Base-by-base conservation (phyloP, 2,329 filamentous ascomycete genomes). In the Pleomassaria siparia region DNA sequence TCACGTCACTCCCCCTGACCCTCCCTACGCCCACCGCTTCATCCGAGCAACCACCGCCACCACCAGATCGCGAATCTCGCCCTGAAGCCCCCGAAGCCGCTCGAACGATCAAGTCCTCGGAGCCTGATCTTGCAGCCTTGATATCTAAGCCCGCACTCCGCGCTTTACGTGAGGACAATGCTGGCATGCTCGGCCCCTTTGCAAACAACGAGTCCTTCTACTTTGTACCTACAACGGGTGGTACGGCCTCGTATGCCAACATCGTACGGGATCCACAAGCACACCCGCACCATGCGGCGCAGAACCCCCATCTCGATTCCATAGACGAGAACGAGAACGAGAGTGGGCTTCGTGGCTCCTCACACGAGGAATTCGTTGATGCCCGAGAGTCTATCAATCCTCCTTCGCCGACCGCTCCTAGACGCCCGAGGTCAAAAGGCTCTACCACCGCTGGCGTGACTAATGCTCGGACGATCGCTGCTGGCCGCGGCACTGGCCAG, bases 161-260 rank as follows among this genome's bases (percentile, higher is more conserved):
- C 43, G 89, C 91, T 1, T 80, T 96, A 33, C 80, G 84, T 16
- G 85, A 88, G 46, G 85, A 76, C 47, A 69, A 86, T 39, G 54
- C 55, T 18, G 80, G 85, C 22, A 79, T 80, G 13, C 66, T 72
- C 11, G 74, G 71, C 12, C 75, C 81, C 13, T 76, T 76, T 6
- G 80, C 83, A 55, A 94, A 88, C 8, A 69, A 69, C 32, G 69
- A 72, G 49, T 69, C 64, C 47, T 99, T 99, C 74, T 97, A 96
- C 67, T 88, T 97, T 1, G 94, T 99, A 1, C 94, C 92, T 3
- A 88, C 89, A 0, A 90, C 88, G 15, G 92, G 94, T 4, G 91
- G 92, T 54, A 96, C 91, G 2, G 87, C 91, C 50, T 94, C 91
- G 0, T 99, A 97, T 64, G 91, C 94, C 36, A 91, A 88, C 53